Conservation (phyloP, 257 asterid species). For the Solanum appendiculatum region DNA sequence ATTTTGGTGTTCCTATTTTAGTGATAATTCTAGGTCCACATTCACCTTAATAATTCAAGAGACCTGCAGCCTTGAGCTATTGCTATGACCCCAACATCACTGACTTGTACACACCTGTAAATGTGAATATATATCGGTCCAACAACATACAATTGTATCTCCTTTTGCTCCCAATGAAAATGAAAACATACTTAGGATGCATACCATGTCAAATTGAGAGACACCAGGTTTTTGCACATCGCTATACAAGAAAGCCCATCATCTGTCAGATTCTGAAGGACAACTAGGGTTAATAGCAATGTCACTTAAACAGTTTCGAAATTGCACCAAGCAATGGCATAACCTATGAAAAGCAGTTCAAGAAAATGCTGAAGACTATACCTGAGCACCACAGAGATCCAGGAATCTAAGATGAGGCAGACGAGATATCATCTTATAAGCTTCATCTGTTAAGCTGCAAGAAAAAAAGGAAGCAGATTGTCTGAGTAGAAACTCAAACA, state of each 20-base stretch:
- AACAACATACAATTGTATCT: not conserved
- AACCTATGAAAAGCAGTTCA: not conserved
- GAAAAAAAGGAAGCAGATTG: constrained; percentile 3
- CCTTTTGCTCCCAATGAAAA: not conserved
- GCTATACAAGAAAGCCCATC: constrained; percentile 80
- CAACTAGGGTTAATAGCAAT: constrained; percentile 7
- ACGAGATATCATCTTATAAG: constrained; percentile 63
- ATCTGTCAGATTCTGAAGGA: constrained; percentile 69
- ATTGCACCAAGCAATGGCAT: not conserved
- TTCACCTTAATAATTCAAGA: constrained; percentile 77
- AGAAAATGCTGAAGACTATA: constrained; percentile 11
- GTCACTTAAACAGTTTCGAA: not conserved
- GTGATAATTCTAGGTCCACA: not conserved
- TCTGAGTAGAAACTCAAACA: not conserved
- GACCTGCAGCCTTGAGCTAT: constrained; percentile 68
- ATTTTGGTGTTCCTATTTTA: not conserved
- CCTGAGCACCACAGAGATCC: constrained; percentile 99
- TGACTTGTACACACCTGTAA: constrained; percentile 65
- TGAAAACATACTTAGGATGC: not conserved
- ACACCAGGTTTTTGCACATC: constrained; percentile 53
- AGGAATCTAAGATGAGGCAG: constrained; percentile 50
- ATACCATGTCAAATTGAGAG: constrained; percentile 83
- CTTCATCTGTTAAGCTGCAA: constrained; percentile 71
- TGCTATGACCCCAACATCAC: constrained; percentile 74
- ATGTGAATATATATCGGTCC: constrained; percentile 5